phyloP scores from a whole-genome alignment of 2,329 filamentous ascomycete species.

The Xylariaceae sp. region DNA sequence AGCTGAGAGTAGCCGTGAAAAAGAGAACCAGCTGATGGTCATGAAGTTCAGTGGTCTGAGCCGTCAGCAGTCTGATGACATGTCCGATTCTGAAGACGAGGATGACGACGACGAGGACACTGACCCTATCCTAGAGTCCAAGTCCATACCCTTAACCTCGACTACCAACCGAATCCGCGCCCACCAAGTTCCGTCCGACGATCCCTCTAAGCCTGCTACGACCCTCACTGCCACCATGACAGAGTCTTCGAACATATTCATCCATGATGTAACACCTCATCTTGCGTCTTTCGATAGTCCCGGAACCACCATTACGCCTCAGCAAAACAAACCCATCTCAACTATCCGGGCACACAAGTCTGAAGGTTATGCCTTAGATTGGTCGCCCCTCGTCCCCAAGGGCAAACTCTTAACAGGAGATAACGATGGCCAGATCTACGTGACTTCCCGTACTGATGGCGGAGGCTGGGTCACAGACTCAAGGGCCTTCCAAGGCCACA shows the following conservation, averaged over 20 bases:
- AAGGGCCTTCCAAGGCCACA: conserved; percentile 78
- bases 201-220: conserved; percentile 66
- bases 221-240: conserved; percentile 91
- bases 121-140: conserved; percentile 92
- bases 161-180: conserved; percentile 92
- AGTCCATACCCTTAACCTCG: conserved; percentile 77
- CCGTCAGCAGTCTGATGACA: conserved; percentile 72
- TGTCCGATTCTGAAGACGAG: conserved; percentile 58
- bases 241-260: conserved; percentile 81
- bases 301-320: conserved; percentile 71
- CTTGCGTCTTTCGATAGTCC: conserved; percentile 86
- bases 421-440: conserved; percentile 83
- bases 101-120: conserved; percentile 72
- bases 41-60: conserved; percentile 94
- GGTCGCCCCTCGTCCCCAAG: conserved; percentile 76
- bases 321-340: conserved; percentile 82
- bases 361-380: conserved; percentile 96
- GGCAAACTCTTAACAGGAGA: conserved; percentile 91
- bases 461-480: conserved; percentile 82
- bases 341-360: conserved; percentile 87
- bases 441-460: conserved; percentile 79
- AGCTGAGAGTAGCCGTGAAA: conserved; percentile 68
- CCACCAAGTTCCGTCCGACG: conserved; percentile 72
- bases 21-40: conserved; percentile 91
- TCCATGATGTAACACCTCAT: conserved; percentile 91